Evolutionary conservation across 108 stramenopile species (phyloP).

Genomic region (Discostella stelligeroides): DNA sequence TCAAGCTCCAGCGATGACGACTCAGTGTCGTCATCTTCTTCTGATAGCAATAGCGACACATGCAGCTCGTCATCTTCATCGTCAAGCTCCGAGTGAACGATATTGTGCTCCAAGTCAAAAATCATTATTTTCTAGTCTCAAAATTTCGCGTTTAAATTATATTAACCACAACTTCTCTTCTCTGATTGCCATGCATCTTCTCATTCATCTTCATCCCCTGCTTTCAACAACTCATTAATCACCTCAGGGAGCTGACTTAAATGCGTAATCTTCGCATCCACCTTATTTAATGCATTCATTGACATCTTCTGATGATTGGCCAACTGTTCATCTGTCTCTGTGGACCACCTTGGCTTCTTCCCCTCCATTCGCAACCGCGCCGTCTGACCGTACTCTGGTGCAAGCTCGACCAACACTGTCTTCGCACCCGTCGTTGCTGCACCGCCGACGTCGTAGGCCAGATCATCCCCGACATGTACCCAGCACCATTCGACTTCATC

Average conservation of each 20-base stretch:
- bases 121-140: no score
- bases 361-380: slow-evolving; percentile 75
- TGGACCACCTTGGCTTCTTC: slow-evolving; percentile 73
- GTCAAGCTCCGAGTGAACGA: no score
- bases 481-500: slow-evolving; percentile 58
- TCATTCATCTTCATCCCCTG: slow-evolving; percentile 23
- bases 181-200: no score
- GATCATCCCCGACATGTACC: slow-evolving; percentile 91
- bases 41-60: no score
- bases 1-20: no score
- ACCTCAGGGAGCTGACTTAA: slow-evolving; percentile 78
- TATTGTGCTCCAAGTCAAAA: no score
- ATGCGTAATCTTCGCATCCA: slow-evolving; percentile 67
- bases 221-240: slow-evolving; percentile 69
- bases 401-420: slow-evolving; percentile 81
- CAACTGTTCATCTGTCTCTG: slow-evolving; percentile 65
- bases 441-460: slow-evolving; percentile 89
- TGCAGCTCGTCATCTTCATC: no score
- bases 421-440: slow-evolving; percentile 78
- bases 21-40: no score
- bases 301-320: slow-evolving; percentile 70
- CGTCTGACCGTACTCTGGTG: slow-evolving; percentile 72
- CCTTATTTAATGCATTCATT: slow-evolving; percentile 63
- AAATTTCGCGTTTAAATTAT: no score
- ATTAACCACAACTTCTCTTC: no score